Conservation (phyloP, 2,329 filamentous ascomycete species). For the Penicillium sp. region DNA sequence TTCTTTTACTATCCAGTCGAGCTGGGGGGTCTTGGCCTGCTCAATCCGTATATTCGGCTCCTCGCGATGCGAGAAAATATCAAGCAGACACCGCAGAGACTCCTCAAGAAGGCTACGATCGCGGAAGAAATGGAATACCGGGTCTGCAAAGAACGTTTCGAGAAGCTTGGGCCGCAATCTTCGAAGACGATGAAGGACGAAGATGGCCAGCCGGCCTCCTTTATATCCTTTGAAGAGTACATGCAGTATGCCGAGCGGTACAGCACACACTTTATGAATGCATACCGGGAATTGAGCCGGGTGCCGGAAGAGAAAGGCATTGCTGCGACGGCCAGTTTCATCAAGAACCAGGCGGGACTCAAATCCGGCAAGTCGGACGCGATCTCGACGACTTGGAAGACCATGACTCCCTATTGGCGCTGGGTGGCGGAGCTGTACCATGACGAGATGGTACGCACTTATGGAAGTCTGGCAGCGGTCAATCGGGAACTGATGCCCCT, state of each 20-base stretch:
- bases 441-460: conserved; percentile 36
- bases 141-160: conserved; percentile 30
- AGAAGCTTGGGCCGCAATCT: conserved; percentile 20
- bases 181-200: conserved; percentile 1
- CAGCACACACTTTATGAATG: conserved; percentile 23
- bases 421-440: conserved; percentile 40
- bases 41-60: conserved; percentile 47
- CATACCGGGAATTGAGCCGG: conserved; percentile 29
- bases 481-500: conserved; percentile 38
- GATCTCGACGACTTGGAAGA: conserved; percentile 24
- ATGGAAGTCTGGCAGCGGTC: conserved; percentile 37
- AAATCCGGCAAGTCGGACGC: conserved; percentile 5
- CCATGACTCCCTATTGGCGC: conserved; percentile 40
- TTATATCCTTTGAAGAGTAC: conserved; percentile 39
- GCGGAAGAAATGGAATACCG: conserved; percentile 53
- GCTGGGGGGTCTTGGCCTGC: conserved; percentile 46
- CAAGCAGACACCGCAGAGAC: conserved; percentile 29
- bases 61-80: conserved; percentile 44
- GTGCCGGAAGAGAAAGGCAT: conserved; percentile 30
- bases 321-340: conserved; percentile 24
- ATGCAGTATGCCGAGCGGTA: conserved; percentile 30
- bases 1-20: conserved; percentile 50
- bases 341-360: conserved; percentile 17
- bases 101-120: conserved; percentile 29
- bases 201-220: conserved; percentile 17